phyloP scores from a whole-genome alignment of 2,329 filamentous ascomycete species.

The Aspergillus amoenus region DNA sequence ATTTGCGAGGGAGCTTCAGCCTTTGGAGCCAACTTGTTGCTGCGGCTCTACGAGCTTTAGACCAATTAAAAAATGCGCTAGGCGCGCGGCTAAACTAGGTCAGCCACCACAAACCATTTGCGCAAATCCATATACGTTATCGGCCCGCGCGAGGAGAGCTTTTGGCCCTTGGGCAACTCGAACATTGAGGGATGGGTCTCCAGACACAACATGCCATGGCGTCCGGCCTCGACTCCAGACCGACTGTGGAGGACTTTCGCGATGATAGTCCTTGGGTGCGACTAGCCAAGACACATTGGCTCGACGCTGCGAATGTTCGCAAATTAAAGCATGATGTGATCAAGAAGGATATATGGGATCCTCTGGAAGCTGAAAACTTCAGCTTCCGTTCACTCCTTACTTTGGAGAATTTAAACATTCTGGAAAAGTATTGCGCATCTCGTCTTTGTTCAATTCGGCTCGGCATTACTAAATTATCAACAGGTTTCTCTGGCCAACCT shows the following conservation, averaged over 20 bases:
- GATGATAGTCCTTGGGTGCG: slow-evolving; percentile 55
- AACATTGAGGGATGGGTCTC: slow-evolving; percentile 36
- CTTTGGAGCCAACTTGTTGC: slow-evolving; percentile 2
- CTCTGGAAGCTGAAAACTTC: slow-evolving; percentile 78
- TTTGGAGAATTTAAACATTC: slow-evolving; percentile 83
- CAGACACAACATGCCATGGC: slow-evolving; percentile 58
- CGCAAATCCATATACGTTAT: slow-evolving; percentile 23
- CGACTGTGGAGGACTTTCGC: slow-evolving; percentile 44
- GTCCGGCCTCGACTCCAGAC: slow-evolving; percentile 45
- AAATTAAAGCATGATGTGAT: slow-evolving; percentile 78
- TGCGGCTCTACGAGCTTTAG: slow-evolving; percentile 34
- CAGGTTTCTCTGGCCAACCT: slow-evolving; percentile 93
- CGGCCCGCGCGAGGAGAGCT: slow-evolving; percentile 53
- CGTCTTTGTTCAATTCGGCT: background rate
- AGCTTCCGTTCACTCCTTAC: slow-evolving; percentile 73
- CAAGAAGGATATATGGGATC: slow-evolving; percentile 86
- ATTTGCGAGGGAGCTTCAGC: background rate
- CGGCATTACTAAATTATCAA: slow-evolving; percentile 20
- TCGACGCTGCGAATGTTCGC: slow-evolving; percentile 68
- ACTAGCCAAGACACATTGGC: slow-evolving; percentile 82
- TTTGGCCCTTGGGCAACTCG: slow-evolving; percentile 56
- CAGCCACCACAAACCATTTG: slow-evolving; percentile 27
- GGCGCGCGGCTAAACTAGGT: slow-evolving; percentile 27
- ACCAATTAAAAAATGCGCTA: slow-evolving; percentile 21
- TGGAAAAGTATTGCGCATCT: slow-evolving; percentile 67